These are phyloP conservation scores for Sporothrix sp. DNA, from an alignment of 2,329 filamentous ascomycete genomes.

Conservation along the genomic window DNA sequence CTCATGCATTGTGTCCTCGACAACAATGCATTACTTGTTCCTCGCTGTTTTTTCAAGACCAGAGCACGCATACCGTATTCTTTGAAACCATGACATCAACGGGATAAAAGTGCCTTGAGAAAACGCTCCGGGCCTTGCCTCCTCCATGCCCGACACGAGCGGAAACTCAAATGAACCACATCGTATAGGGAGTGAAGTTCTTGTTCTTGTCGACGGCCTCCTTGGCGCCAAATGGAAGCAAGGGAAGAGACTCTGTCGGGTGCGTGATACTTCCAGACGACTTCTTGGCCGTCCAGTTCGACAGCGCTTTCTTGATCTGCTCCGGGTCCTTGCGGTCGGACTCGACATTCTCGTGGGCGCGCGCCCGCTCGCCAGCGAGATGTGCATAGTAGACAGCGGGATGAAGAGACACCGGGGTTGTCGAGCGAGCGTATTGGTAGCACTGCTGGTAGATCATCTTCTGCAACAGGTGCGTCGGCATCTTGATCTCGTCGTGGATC, in stretches of 20 bases:
- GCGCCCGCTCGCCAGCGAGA: slow-evolving; percentile 70
- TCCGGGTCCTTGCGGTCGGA: slow-evolving; percentile 35
- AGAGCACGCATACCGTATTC: no score
- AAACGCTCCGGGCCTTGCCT: no score
- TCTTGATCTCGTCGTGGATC: slow-evolving; percentile 67
- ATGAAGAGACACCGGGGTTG: slow-evolving; percentile 79
- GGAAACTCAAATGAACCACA: slow-evolving; percentile 35
- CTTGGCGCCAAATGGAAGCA: slow-evolving; percentile 23
- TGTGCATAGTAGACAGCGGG: slow-evolving; percentile 96
- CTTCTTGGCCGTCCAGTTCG: slow-evolving; percentile 33
- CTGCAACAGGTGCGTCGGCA: slow-evolving; percentile 61
- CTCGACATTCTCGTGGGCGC: slow-evolving; percentile 54
- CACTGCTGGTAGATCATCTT: slow-evolving; percentile 90
- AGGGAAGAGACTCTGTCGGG: slow-evolving; percentile 18
- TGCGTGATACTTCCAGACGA: slow-evolving; percentile 20
- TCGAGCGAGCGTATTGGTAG: slow-evolving; percentile 87
- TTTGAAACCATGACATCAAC: no score
- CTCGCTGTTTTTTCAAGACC: no score
- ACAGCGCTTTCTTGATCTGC: slow-evolving; percentile 34
- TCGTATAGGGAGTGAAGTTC: slow-evolving; percentile 28
- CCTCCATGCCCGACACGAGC: neutral
- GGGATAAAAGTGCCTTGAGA: no score
- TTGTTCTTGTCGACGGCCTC: slow-evolving; percentile 17
- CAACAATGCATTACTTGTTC: no score
- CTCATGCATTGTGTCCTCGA: no score